Evolutionary conservation across 2,329 filamentous ascomycete genomes (phyloP), one percentile per base, ranked within the genome.

Genomic region (Alternaria longipes): DNA sequence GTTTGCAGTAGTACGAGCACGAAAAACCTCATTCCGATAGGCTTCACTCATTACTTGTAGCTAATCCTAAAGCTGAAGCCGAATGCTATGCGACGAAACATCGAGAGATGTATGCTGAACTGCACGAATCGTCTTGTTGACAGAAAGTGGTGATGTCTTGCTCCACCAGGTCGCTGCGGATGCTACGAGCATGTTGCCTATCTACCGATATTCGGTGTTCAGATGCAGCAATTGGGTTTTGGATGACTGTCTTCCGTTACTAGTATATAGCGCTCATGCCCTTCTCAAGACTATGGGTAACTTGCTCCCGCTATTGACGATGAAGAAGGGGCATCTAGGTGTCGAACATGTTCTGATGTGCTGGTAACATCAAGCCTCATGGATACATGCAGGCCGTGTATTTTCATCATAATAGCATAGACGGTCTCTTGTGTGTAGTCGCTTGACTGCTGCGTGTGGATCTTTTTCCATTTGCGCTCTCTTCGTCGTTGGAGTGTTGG

Each of bases 401-500:
- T 42, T 8, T 42, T 9, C 8, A 5, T 41, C 26, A n/a, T 7
- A 42, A n/a, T 41, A 41, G 38, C 9, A 41, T 41, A 11, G 12
- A 22, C 38, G 3, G 38, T 22, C 18, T 41, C 38, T 20, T 40
- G 36, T 7, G n/a, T 40, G n/a, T 20, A 5, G 36, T 40, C 36
- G n/a, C 38, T 41, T 45, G 36, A 49, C 36, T 44, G 41, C n/a
- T n/a, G 28, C 9, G 16, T 36, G 4, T 24, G 59, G 20, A 30
- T 65, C 63, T 42, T 60, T 69, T 5, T 65, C 69, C 56, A 63
- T 67, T 26, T 62, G 67, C 47, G 66, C 66, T 16, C 54, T 67
- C 11, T 71, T 69, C 54, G 66, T 68, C 28, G 69, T 69, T 53
- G 70, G 71, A 40, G 67, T 71, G 45, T 63, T 66, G 38, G 67